A percentile compares a stretch with the other conserved stretches of the same genome.
Evolutionary conservation across 2,329 filamentous ascomycete species (phyloP).

Genomic region (Neocucurbitaria cava): DNA sequence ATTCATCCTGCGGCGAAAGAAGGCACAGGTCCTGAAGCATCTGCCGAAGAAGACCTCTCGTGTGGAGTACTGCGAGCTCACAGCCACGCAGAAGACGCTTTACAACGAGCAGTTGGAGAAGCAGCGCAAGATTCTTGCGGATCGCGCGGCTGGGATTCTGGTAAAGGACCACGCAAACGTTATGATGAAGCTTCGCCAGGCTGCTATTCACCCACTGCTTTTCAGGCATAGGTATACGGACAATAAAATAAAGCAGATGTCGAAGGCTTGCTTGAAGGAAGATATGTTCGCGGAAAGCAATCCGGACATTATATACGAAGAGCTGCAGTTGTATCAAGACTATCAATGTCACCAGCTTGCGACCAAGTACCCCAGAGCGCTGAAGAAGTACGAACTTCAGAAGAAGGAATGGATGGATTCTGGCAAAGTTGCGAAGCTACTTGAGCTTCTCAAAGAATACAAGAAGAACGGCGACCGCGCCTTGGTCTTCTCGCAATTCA

Average conservation of each 20-base stretch:
- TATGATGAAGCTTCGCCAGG: constrained; percentile 90
- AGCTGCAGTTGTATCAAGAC: constrained; percentile 64
- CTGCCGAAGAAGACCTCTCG: constrained; percentile 80
- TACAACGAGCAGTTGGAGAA: constrained; percentile 74
- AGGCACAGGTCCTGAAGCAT: constrained; percentile 84
- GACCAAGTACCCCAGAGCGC: constrained; percentile 56
- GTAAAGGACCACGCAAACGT: constrained; percentile 60
- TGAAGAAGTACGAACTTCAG: constrained; percentile 64
- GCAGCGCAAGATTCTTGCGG: constrained; percentile 66
- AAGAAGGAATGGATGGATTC: constrained; percentile 72
- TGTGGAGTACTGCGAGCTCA: constrained; percentile 83
- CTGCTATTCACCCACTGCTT: constrained; percentile 88
- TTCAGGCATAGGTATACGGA: constrained; percentile 84
- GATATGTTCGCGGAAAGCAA: constrained; percentile 62
- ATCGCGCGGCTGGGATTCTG: constrained; percentile 63
- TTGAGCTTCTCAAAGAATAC: constrained; percentile 76
- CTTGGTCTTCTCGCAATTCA: constrained; percentile 93
- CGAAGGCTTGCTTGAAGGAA: constrained; percentile 75
- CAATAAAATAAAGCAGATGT: constrained; percentile 76
- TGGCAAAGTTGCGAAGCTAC: constrained; percentile 85
- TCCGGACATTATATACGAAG: constrained; percentile 60
- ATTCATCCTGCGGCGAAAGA: constrained; percentile 92
- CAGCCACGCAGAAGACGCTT: constrained; percentile 71
- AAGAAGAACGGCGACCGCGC: constrained; percentile 82
- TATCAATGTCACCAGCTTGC: constrained; percentile 68